Percentiles rank a stretch among this genome's conserved stretches.
phyloP scores from a whole-genome alignment of 2,329 filamentous ascomycete genomes.

The Neofusicoccum sp. region DNA sequence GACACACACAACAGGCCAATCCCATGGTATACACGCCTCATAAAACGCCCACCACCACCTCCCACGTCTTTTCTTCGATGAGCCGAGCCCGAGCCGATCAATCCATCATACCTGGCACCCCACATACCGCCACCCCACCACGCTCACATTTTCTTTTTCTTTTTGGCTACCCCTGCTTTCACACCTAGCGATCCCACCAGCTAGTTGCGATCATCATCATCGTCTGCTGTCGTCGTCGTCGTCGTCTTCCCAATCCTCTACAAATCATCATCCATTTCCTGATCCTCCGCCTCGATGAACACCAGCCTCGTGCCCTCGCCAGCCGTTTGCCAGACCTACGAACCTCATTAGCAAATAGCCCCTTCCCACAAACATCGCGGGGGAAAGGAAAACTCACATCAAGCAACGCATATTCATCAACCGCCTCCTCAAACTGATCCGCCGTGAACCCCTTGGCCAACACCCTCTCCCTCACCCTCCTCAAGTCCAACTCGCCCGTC shows the following conservation, averaged over 20 bases:
- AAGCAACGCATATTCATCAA: conserved; percentile 85
- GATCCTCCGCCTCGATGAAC: conserved; percentile 56
- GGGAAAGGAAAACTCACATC: conserved; percentile 69
- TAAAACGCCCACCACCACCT: too few relatives aligned
- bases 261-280: conserved; percentile 38
- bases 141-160: too few relatives aligned
- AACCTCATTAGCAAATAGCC: conserved; percentile 33
- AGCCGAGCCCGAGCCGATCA: too few relatives aligned
- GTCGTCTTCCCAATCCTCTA: neutral
- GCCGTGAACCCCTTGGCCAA: conserved; percentile 96
- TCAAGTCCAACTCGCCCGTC: conserved; percentile 77
- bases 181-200: too few relatives aligned
- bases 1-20: too few relatives aligned
- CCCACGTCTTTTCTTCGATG: too few relatives aligned
- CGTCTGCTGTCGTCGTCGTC: neutral
- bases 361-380: neutral
- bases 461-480: conserved; percentile 86
- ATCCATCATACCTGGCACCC: too few relatives aligned
- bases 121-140: too few relatives aligned
- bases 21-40: too few relatives aligned
- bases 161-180: too few relatives aligned
- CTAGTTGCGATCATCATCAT: too few relatives aligned
- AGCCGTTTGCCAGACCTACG: conserved; percentile 58
- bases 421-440: conserved; percentile 82
- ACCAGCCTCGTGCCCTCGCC: conserved; percentile 57